phyloP scores from a whole-genome alignment of 1,284 basidiomycete species.

The Boletellus deceptivus region DNA sequence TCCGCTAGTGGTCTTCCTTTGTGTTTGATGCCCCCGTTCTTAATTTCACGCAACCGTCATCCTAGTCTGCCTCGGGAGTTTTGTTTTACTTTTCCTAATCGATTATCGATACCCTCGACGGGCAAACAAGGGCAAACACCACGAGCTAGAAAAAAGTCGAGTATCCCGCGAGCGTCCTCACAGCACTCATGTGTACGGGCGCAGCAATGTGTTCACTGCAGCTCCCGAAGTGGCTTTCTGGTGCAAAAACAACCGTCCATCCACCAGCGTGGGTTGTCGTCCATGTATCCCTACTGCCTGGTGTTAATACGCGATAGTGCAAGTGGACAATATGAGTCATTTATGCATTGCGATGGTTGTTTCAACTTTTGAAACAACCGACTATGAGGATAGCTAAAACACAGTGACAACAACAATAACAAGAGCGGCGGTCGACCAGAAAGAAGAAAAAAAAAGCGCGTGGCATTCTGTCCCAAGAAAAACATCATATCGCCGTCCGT shows the following conservation, averaged over 20 bases:
- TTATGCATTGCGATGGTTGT: neutral
- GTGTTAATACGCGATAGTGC: conserved; percentile 4
- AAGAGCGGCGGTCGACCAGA: too few species aligned
- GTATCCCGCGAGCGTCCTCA: neutral
- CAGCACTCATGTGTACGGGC: conserved; percentile 34
- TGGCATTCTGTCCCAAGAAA: neutral
- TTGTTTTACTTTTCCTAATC: neutral
- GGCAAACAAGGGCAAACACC: conserved; percentile 18
- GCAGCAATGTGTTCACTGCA: conserved; percentile 31
- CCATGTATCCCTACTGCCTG: conserved; percentile 2
- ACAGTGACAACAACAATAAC: too few species aligned
- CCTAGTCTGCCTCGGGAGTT: conserved; percentile 23
- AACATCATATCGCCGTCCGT: neutral
- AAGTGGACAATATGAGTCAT: conserved; percentile 14
- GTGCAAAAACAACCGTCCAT: conserved; percentile 25
- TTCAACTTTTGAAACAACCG: neutral
- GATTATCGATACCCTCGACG: neutral
- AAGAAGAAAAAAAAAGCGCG: too few species aligned
- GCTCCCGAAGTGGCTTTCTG: conserved; percentile 37
- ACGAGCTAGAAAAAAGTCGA: neutral
- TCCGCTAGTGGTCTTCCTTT: conserved; percentile 32
- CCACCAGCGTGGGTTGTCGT: conserved; percentile 5
- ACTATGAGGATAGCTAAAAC: too few species aligned
- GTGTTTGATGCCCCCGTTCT: conserved; percentile 29
- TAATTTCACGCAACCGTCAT: conserved; percentile 35